Percentiles rank a stretch among this genome's conserved stretches.
Conservation (phyloP, 129 eudicot species). For the Lactuca sativa region DNA sequence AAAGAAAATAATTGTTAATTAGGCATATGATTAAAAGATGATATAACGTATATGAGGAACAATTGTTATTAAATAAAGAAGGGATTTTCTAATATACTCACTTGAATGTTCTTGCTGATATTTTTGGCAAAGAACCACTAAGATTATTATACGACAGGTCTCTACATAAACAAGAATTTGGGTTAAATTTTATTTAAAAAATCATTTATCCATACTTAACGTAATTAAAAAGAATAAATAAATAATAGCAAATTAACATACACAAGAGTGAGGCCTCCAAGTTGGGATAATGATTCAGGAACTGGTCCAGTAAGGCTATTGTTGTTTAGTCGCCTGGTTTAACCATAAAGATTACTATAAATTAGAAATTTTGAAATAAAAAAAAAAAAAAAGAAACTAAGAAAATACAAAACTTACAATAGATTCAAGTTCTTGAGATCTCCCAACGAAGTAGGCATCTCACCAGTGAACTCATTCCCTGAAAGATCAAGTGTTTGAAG, state of each 20-base stretch:
- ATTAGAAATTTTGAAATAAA: slow-evolving; percentile 2
- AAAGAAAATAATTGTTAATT: background rate
- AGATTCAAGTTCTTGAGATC: slow-evolving; percentile 64
- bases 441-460: slow-evolving; percentile 73
- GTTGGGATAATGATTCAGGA: slow-evolving; percentile 74
- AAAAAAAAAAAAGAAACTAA: background rate
- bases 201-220: background rate
- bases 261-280: slow-evolving; percentile 84
- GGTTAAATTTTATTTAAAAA: background rate
- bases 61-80: background rate
- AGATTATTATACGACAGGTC: slow-evolving; percentile 88
- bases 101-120: slow-evolving; percentile 91
- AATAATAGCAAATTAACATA: slow-evolving; percentile 41
- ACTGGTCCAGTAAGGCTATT: slow-evolving; percentile 78
- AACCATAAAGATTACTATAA: slow-evolving; percentile 29
- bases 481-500: slow-evolving; percentile 94
- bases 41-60: background rate
- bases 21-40: background rate
- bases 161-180: slow-evolving; percentile 36
- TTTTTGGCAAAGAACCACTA: slow-evolving; percentile 79
- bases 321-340: slow-evolving; percentile 91
- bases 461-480: slow-evolving; percentile 68
- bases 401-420: slow-evolving; percentile 53
- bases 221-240: background rate
- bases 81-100: too few species aligned